Conservation (phyloP, 2,329 filamentous ascomycete species). For the Leptosphaerulina australis region DNA sequence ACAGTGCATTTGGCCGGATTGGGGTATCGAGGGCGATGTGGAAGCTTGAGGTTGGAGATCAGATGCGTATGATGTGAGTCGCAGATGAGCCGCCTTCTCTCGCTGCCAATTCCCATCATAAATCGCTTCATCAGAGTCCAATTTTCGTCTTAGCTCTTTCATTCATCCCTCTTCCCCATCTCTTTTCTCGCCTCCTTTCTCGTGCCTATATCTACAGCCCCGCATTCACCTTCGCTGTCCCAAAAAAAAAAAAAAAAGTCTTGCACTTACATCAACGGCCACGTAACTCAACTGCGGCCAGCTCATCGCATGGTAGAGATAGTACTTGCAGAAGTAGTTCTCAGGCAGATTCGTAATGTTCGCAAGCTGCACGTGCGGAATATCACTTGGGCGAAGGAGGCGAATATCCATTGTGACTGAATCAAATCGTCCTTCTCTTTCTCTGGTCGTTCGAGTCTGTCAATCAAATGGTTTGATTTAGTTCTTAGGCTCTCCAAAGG, state of each 20-base stretch:
- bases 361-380: conserved; percentile 92
- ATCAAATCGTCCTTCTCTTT: not conserved
- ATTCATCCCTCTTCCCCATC: no score
- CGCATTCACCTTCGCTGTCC: not conserved
- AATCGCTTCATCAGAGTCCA: no score
- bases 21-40: no score
- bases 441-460: not conserved
- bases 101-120: no score
- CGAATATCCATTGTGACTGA: conserved; percentile 84
- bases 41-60: no score
- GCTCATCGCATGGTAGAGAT: conserved; percentile 96
- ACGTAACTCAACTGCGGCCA: conserved; percentile 98
- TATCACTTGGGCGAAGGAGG: conserved; percentile 79
- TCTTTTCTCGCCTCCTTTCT: not conserved
- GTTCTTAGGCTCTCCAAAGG: not conserved
- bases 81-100: no score
- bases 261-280: conserved; percentile 75
- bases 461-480: not conserved
- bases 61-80: no score
- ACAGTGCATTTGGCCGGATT: no score
- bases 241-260: conserved; percentile 5
- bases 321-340: conserved; percentile 99
- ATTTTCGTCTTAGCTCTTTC: no score
- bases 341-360: conserved; percentile 99
- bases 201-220: not conserved